Percentiles rank a stretch among this genome's conserved stretches.
phyloP scores from a whole-genome alignment of 2,329 filamentous ascomycete genomes.

The Calonectria pseudoturangicola region DNA sequence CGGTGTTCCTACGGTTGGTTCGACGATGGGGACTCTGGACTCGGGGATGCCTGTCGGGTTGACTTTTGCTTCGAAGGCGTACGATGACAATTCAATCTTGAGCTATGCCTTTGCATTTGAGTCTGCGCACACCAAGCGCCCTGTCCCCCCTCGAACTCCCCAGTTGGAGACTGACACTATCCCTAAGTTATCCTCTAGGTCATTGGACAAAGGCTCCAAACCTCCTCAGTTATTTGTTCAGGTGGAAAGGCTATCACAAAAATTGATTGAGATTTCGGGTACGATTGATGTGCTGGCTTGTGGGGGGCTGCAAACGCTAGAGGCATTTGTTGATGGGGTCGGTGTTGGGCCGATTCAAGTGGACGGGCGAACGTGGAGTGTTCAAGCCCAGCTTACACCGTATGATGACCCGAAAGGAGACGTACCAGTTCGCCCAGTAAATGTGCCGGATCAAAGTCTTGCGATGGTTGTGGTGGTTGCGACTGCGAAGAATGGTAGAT shows the following conservation, averaged over 20 bases:
- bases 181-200: neutral
- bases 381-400: neutral
- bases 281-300: neutral
- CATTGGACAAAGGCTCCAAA: neutral
- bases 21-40: slow-evolving; percentile 30
- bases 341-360: neutral
- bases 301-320: neutral
- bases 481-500: neutral
- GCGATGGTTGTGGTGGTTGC: slow-evolving; percentile 1
- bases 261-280: neutral
- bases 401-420: neutral
- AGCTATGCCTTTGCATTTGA: slow-evolving; percentile 31
- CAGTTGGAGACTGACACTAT: neutral
- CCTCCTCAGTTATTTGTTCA: neutral
- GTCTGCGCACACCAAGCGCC: neutral
- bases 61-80: slow-evolving; percentile 30
- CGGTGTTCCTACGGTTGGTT: slow-evolving; percentile 31
- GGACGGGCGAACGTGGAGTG: neutral
- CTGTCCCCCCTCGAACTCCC: neutral
- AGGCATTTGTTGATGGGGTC: neutral
- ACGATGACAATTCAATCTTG: slow-evolving; percentile 22
- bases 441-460: neutral
- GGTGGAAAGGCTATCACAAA: neutral
- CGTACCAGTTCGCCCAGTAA: neutral
- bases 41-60: slow-evolving; percentile 29